Evolutionary conservation across 2,329 filamentous ascomycete genomes (phyloP).

Genomic region (Colletotrichum sp.): DNA sequence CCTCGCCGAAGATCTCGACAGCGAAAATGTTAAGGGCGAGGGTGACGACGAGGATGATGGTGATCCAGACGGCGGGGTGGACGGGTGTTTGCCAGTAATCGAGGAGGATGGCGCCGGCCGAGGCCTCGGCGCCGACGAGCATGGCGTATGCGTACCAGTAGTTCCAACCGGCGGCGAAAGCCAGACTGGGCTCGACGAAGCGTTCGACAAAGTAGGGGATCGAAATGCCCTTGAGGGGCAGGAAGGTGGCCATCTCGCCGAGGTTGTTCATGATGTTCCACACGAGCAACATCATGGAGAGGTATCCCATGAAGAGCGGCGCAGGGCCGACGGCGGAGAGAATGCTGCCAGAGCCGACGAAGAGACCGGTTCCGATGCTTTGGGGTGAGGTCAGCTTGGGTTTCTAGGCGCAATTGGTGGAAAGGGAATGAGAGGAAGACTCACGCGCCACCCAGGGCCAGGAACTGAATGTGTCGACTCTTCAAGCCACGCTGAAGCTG

Average conservation of each 20-base stretch:
- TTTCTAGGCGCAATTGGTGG: not conserved
- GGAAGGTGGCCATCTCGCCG: slow-evolving; percentile 60
- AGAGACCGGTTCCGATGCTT: slow-evolving; percentile 69
- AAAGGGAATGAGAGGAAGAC: slow-evolving; percentile 12
- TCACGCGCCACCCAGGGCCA: slow-evolving; percentile 56
- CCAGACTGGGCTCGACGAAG: slow-evolving; percentile 59
- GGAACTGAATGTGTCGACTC: slow-evolving; percentile 65
- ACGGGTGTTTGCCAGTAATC: slow-evolving; percentile 64
- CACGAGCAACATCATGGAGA: slow-evolving; percentile 58
- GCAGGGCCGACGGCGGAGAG: slow-evolving; percentile 64
- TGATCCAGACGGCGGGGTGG: slow-evolving; percentile 63
- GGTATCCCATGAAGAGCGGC: slow-evolving; percentile 73
- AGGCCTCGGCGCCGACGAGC: slow-evolving; percentile 61
- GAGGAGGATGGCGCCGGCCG: slow-evolving; percentile 62
- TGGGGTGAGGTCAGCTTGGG: slow-evolving; percentile 6
- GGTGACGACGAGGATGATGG: slow-evolving; percentile 59
- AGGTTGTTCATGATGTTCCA: slow-evolving; percentile 61
- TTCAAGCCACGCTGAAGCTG: slow-evolving; percentile 63
- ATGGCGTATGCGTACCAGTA: slow-evolving; percentile 69
- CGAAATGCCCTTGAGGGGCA: slow-evolving; percentile 61
- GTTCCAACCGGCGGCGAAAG: slow-evolving; percentile 65
- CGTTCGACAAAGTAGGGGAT: slow-evolving; percentile 62
- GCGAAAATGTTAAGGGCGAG: slow-evolving; percentile 62
- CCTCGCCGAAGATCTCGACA: slow-evolving; percentile 63
- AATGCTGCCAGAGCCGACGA: slow-evolving; percentile 65